Conservation (phyloP, 306 rosid species). For the Castanea crenata region DNA sequence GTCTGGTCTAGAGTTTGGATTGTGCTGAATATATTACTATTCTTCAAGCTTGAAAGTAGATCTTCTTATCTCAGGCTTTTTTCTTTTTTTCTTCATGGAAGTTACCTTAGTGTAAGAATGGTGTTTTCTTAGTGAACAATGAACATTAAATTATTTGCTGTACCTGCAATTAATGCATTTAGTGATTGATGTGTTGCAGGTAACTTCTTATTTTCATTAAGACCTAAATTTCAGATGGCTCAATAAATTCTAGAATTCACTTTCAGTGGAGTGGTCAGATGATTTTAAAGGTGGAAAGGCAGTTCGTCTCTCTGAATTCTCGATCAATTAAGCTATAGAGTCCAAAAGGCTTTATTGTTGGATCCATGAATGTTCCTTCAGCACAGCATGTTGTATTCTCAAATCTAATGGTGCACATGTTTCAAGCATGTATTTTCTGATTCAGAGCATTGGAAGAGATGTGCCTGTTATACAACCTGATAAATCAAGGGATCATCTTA, state of each 20-base stretch:
- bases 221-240: conserved; percentile 64
- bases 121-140: not conserved
- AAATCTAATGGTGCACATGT: conserved; percentile 47
- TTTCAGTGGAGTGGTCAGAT: conserved; percentile 76
- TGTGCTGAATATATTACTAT: not conserved
- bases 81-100: not conserved
- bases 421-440: conserved; percentile 70
- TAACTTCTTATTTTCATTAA: conserved; percentile 78
- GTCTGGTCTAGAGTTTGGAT: not conserved
- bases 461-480: conserved; percentile 61
- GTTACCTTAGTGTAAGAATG: not conserved
- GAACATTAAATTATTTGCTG: not conserved
- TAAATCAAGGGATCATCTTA: conserved; percentile 31
- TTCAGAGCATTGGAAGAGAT: conserved; percentile 66
- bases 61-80: not conserved
- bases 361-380: conserved; percentile 64
- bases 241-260: conserved; percentile 39
- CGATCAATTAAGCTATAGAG: conserved; percentile 77
- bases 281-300: conserved; percentile 88
- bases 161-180: conserved; percentile 25
- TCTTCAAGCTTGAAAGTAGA: not conserved
- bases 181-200: conserved; percentile 59
- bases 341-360: conserved; percentile 70
- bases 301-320: conserved; percentile 73
- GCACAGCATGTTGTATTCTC: conserved; percentile 64